Percentiles rank a stretch among this genome's conserved stretches.
Conservation (phyloP, 75 land plant genomes). For the Cryptomeria japonica region DNA sequence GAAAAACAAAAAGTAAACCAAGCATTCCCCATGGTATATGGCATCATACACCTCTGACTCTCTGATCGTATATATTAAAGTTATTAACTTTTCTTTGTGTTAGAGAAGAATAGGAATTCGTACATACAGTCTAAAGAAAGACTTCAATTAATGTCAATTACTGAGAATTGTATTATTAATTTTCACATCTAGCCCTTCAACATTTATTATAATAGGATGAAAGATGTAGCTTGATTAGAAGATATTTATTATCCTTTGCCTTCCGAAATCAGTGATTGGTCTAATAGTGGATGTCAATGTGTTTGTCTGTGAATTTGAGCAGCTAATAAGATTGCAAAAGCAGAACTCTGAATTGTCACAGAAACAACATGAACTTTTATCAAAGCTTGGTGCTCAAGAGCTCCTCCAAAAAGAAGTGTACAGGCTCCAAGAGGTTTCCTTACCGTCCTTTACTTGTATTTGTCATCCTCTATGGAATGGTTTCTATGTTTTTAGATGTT, state of each 20-base stretch:
- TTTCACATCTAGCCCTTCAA: neutral
- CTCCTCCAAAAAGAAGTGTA: conserved; percentile 36
- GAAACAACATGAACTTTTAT: conserved; percentile 28
- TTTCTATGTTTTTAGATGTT: neutral
- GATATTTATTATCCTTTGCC: neutral
- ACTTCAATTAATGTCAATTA: neutral
- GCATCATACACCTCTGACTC: neutral
- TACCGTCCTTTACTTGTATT: neutral
- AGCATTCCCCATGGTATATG: too few relatives aligned
- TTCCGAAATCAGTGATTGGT: neutral
- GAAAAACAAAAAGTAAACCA: too few relatives aligned
- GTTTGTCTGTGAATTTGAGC: conserved; percentile 9
- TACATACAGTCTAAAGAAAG: neutral
- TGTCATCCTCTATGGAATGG: neutral
- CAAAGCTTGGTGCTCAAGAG: conserved; percentile 29
- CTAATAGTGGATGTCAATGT: neutral
- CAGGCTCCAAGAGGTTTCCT: conserved; percentile 42
- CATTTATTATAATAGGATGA: neutral
- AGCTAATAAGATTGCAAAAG: conserved; percentile 41
- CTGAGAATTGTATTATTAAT: neutral
- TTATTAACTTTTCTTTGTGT: neutral
- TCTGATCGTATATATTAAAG: neutral
- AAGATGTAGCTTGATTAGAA: neutral
- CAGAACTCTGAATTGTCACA: conserved; percentile 31
- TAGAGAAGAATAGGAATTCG: neutral